Conservation (phyloP, 495 filamentous ascomycete species). For the Cudoniella acicularis region DNA sequence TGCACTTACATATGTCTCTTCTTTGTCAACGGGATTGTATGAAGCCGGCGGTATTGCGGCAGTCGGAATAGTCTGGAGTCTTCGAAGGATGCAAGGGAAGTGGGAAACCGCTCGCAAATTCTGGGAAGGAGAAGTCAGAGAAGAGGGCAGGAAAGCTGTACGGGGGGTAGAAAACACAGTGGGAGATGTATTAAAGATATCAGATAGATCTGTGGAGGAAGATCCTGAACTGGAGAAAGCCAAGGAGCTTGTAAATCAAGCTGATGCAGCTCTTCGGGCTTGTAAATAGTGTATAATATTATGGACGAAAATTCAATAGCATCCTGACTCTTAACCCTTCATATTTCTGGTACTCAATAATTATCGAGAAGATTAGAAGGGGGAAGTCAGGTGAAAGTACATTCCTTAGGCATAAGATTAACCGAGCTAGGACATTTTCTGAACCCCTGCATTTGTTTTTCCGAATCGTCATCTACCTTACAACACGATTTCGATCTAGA, state of each 20-base stretch:
- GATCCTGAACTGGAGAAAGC: constrained; percentile 45
- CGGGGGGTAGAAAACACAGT: constrained; percentile 64
- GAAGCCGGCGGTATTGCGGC: constrained; percentile 79
- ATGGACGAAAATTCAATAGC: background rate
- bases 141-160: constrained; percentile 73
- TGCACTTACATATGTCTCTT: constrained; percentile 26
- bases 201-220: constrained; percentile 32
- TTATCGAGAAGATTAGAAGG: background rate
- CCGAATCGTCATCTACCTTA: background rate
- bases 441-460: background rate
- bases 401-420: background rate
- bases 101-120: constrained; percentile 69
- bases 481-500: background rate
- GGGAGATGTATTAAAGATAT: constrained; percentile 45
- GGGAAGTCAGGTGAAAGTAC: background rate
- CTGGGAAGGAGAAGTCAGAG: constrained; percentile 75
- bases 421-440: background rate
- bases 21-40: constrained; percentile 51
- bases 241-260: constrained; percentile 51
- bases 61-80: constrained; percentile 67
- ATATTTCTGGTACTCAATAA: no score
- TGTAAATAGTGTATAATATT: constrained; percentile 28
- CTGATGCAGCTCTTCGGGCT: constrained; percentile 33
- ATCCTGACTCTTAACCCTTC: background rate
- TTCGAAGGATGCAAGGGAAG: constrained; percentile 68